Evolutionary conservation across 441 rosid species (phyloP).

Genomic region (Sinapis alba): DNA sequence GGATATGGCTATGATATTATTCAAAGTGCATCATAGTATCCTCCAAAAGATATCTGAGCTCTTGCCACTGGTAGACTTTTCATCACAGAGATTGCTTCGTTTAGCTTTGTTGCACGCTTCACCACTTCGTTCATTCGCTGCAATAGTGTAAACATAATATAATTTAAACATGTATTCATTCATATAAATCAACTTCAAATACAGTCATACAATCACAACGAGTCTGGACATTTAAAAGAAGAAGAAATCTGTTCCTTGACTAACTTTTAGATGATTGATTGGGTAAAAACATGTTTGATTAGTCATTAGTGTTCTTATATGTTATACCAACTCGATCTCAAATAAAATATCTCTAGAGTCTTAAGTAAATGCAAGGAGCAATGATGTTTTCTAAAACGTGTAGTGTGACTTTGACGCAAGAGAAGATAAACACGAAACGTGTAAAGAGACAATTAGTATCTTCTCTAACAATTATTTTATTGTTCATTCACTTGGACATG

Average conservation of each 20-base stretch:
- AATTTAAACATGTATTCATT: not conserved
- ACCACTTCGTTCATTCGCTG: constrained; percentile 81
- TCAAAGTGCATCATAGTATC: constrained; percentile 56
- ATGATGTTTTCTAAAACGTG: constrained; percentile 20
- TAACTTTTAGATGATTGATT: not conserved
- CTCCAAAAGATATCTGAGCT: constrained; percentile 81
- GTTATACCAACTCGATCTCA: constrained; percentile 5
- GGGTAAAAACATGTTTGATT: not conserved
- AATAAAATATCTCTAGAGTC: not conserved
- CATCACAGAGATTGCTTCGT: constrained; percentile 68
- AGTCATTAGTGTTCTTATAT: not conserved
- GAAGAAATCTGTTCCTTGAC: not conserved
- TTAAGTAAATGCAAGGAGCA: not conserved
- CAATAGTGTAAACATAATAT: not conserved
- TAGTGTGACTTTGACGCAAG: constrained; percentile 17
- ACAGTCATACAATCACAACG: not conserved
- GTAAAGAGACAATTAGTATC: constrained; percentile 12
- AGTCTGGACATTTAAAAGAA: not conserved
- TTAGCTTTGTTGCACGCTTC: constrained; percentile 64
- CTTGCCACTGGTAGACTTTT: constrained; percentile 73
- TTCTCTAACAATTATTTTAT: constrained; percentile 30
- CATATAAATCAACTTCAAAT: not conserved
- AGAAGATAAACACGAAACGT: constrained; percentile 31
- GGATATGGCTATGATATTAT: constrained; percentile 3
- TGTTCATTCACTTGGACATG: constrained; percentile 28